Base-by-base conservation (phyloP, 192 early-diverging fungal species). In the Coemansia sp. region DNA sequence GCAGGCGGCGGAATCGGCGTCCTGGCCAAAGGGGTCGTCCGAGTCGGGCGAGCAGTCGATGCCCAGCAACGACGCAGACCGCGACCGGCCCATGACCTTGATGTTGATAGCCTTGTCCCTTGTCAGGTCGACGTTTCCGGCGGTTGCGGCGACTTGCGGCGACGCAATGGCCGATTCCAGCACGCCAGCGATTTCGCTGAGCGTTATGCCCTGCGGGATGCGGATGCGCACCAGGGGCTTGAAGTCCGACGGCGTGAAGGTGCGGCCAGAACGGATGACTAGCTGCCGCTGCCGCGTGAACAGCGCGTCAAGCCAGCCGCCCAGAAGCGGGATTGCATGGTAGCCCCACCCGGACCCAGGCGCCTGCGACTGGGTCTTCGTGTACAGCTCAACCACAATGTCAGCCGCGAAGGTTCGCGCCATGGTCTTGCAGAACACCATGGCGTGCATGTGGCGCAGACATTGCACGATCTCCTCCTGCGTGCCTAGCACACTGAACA, bases 101-200 rank as follows among this genome's bases (percentile, higher is more conserved):
- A 80, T 74, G 49, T 80, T 80, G 11, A 75, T 42, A 10, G 54
- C 69, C 66, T 80, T 80, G 53, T 80, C 66, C 14, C 77, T 61
- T 0, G 77, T 71, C 20, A 80, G 53, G 53, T 80, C 69, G 9
- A 62, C 20, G 19, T 54, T 9, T 11, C 61, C 57, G 6, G 22
- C 46, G 11, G 38, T 13, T 2, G 41, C 34, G 13, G 8, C 20
- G 3, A 57, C 23, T 13, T 59, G 50, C 8, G 50, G 50, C 3
- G 50, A 29, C 9, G 19, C 20, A 5, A 32, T 32, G 4, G 50
- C 6, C 6, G 50, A 23, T 43, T 67, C 69, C 25, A 80, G 48
- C 17, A 80, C 35, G 15, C 9, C 45, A 5, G 77, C 77, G 10
- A 80, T 58, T 46, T 80, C 77, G 41, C 66, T 53, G 23, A 80